Percentiles rank a stretch among this genome's conserved stretches.
These are phyloP conservation scores for Ogataea parapolymorpha DNA, from an alignment of 805 yeast genomes.

Conservation along the genomic window DNA sequence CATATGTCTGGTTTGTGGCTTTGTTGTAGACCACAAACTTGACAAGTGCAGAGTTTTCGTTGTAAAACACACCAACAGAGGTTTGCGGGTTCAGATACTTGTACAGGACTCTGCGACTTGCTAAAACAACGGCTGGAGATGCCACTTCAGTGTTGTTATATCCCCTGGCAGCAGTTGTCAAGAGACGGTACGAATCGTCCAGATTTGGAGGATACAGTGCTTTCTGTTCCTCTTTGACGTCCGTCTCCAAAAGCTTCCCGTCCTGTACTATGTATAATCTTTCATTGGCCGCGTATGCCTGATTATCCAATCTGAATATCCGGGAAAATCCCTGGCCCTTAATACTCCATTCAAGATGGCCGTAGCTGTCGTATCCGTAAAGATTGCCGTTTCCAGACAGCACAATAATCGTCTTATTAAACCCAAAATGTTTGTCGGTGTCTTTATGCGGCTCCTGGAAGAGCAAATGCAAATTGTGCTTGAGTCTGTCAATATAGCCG, in stretches of 20 bases:
- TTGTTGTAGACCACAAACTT: conserved; percentile 59
- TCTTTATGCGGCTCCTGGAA: conserved; percentile 18
- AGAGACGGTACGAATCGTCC: background rate
- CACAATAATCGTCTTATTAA: conserved; percentile 40
- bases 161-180: conserved; percentile 29
- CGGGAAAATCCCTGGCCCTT: conserved; percentile 9
- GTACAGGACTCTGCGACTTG: conserved; percentile 72
- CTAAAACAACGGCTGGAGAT: conserved; percentile 64
- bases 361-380: conserved; percentile 38
- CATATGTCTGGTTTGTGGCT: conserved; percentile 59
- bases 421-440: conserved; percentile 40
- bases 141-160: conserved; percentile 41
- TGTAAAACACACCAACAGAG: conserved; percentile 44
- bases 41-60: conserved; percentile 32
- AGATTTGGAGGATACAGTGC: conserved; percentile 6
- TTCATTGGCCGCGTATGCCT: conserved; percentile 2
- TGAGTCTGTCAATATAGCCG: conserved; percentile 34
- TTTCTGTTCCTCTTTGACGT: conserved; percentile 9
- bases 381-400: conserved; percentile 41
- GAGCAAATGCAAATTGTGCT: conserved; percentile 26
- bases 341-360: conserved; percentile 37
- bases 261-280: background rate
- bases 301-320: conserved; percentile 9
- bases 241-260: background rate
- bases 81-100: conserved; percentile 79